Percentiles rank a stretch among this genome's conserved stretches.
Conservation (phyloP, 192 early-diverging fungal species). For the Pilobolus umbonatus region DNA sequence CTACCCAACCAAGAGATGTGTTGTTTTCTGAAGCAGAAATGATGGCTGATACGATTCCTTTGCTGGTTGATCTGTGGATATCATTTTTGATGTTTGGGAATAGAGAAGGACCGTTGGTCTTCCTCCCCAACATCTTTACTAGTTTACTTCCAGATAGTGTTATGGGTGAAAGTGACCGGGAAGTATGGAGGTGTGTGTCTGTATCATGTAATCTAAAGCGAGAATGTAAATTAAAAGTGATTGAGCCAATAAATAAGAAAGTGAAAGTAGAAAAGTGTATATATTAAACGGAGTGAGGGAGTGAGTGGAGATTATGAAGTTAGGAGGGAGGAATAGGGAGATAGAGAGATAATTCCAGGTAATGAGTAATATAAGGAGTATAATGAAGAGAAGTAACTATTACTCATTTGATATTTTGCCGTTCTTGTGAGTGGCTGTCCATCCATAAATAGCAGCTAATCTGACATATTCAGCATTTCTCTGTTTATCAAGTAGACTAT, state of each 20-base stretch:
- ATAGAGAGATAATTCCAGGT: too few relatives aligned
- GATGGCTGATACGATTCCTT: slow-evolving; percentile 23
- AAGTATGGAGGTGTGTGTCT: slow-evolving; percentile 2
- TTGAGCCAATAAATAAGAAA: too few relatives aligned
- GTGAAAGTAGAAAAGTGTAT: too few relatives aligned
- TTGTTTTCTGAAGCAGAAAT: slow-evolving; percentile 9
- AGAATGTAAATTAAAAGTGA: too few relatives aligned
- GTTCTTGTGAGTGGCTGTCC: slow-evolving; percentile 26
- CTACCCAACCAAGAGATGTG: slow-evolving; percentile 11
- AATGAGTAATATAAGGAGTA: too few relatives aligned
- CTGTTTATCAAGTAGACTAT: slow-evolving; percentile 36
- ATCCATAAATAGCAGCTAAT: slow-evolving; percentile 42
- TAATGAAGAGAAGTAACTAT: neutral
- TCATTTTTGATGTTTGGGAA: neutral
- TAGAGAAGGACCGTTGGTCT: slow-evolving; percentile 8
- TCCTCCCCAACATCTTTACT: slow-evolving; percentile 11
- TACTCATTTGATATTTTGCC: neutral
- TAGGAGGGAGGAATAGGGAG: too few relatives aligned
- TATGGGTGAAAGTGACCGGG: slow-evolving; percentile 6
- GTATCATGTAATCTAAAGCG: neutral
- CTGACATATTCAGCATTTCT: slow-evolving; percentile 38
- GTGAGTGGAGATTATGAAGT: too few relatives aligned
- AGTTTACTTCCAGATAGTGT: neutral
- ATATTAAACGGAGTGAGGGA: too few relatives aligned
- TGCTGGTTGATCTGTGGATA: slow-evolving; percentile 6